Percentiles rank a stretch among this genome's conserved stretches.
Evolutionary conservation across 768 basidiomycete genomes (phyloP).

Genomic region (Boletus barrowsii): DNA sequence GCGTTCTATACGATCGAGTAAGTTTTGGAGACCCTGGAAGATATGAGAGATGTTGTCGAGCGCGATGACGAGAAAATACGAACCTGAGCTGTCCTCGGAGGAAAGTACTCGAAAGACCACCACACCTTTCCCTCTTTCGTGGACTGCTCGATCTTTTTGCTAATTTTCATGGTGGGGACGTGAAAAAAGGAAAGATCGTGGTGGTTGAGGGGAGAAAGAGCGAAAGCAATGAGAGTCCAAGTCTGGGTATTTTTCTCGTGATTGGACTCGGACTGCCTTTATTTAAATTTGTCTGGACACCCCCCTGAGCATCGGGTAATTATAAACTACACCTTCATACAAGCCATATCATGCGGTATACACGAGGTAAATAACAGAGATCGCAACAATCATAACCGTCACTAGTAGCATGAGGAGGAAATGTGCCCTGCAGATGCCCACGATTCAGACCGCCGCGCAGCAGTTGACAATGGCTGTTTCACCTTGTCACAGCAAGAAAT

Average conservation of each 20-base stretch:
- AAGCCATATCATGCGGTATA: conserved; percentile 17
- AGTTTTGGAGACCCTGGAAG: conserved; percentile 66
- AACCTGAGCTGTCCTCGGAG: conserved; percentile 92
- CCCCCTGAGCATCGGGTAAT: conserved; percentile 13
- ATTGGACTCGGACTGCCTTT: not conserved
- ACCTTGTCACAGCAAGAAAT: conserved; percentile 59
- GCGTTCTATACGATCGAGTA: conserved; percentile 96
- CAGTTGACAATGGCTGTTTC: conserved; percentile 21
- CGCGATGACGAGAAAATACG: conserved; percentile 9
- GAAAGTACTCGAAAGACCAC: conserved; percentile 99
- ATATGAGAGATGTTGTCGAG: not conserved
- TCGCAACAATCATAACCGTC: conserved; percentile 46
- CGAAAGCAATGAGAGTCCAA: not conserved
- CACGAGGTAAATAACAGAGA: conserved; percentile 48
- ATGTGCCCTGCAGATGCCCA: conserved; percentile 41
- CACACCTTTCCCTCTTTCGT: conserved; percentile 82
- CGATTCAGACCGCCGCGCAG: not conserved
- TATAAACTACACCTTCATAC: conserved; percentile 3
- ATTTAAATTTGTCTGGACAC: not conserved
- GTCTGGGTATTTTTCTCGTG: conserved; percentile 26
- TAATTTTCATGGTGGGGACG: conserved; percentile 75
- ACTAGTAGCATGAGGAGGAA: conserved; percentile 50
- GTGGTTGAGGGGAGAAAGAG: conserved; percentile 5
- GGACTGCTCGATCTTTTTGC: conserved; percentile 86
- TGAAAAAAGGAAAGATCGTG: conserved; percentile 24